Evolutionary conservation across 352 stramenopile species (phyloP).

Genomic region (Phytophthora sp.): DNA sequence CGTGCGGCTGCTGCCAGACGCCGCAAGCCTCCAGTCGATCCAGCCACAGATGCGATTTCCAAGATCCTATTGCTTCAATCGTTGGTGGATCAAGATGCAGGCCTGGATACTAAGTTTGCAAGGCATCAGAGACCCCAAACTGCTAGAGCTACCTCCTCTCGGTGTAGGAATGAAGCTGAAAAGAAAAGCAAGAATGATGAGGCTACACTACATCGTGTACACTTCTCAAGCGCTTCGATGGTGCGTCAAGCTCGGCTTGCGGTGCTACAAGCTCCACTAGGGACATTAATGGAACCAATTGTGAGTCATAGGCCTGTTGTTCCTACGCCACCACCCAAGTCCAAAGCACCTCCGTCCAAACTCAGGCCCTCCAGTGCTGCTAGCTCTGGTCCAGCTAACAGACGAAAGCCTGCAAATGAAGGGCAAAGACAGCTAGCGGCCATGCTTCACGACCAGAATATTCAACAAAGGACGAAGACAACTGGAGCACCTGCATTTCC

Average conservation of each 20-base stretch:
- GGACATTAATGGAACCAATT: not conserved
- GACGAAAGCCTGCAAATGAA: constrained; percentile 4
- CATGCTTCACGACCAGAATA: constrained; percentile 3
- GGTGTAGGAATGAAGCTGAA: not conserved
- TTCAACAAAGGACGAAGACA: not conserved
- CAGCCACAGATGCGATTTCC: constrained; percentile 18
- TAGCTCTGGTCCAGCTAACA: not conserved
- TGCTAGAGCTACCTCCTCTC: not conserved
- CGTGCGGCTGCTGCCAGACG: constrained; percentile 36
- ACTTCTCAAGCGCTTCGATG: constrained; percentile 53
- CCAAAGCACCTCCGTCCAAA: not conserved
- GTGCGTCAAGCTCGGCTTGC: constrained; percentile 54
- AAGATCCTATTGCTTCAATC: constrained; percentile 37
- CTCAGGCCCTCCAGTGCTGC: constrained; percentile 16
- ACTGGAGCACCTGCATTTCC: constrained; percentile 1
- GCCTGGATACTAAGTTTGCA: constrained; percentile 4
- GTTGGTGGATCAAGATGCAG: constrained; percentile 30
- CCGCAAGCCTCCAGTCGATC: constrained; percentile 46
- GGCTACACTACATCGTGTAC: constrained; percentile 12
- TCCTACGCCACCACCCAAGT: not conserved
- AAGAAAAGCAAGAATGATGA: not conserved
- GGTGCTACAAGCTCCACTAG: constrained; percentile 35
- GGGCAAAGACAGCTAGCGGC: constrained; percentile 11
- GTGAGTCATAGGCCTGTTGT: too few relatives aligned
- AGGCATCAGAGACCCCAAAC: constrained; percentile 17